Evolutionary conservation across 2,329 filamentous ascomycete genomes (phyloP), one percentile per base, ranked within the genome.

Genomic region (Beauveria scarabaeidicola): DNA sequence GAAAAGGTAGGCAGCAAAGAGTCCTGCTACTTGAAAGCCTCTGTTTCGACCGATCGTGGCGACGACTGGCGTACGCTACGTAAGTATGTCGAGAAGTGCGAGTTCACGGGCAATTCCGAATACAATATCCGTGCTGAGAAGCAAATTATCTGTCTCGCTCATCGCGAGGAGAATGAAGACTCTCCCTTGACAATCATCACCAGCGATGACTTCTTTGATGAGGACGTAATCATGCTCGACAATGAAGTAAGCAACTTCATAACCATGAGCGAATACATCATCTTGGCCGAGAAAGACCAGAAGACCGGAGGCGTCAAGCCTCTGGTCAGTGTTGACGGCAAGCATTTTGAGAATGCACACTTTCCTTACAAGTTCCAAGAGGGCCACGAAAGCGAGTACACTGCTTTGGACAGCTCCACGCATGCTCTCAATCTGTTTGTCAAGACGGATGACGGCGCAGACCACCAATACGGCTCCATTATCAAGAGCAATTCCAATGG

Each of bases 401-500:
- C 94, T 0, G 90, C 97, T 3, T 80, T 99, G 32, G 92, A 97
- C 70, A 97, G 92, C 73, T 94, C 91, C 1, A 96, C 91, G 0
- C 93, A 97, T 72, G 89, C 94, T 1, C 82, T 99, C 61, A 97
- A 97, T 74, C 76, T 99, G 61, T 95, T 97, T 69, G 93, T 97
- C 51, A 91, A 89, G 0, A 90, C 90, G 44, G 87, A 89, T 67
- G 81, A 81, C 44, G 77, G 77, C 3, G 70, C 78, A 54, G 87
- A 84, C 19, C 83, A 82, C 54, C 83, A 88, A 61, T 91, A 89
- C 66, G 94, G 94, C 41, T 88, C 88, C 25, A 90, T 99, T 66
- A 85, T 99, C 74, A 99, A 97, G 82, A 97, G 91, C 69, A 99
- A 99, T 77, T 97, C 91, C 67, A 97, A 99, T 69, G 94, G 94